Evolutionary conservation across 306 rosid genomes (phyloP).

Genomic region (Senna tora): DNA sequence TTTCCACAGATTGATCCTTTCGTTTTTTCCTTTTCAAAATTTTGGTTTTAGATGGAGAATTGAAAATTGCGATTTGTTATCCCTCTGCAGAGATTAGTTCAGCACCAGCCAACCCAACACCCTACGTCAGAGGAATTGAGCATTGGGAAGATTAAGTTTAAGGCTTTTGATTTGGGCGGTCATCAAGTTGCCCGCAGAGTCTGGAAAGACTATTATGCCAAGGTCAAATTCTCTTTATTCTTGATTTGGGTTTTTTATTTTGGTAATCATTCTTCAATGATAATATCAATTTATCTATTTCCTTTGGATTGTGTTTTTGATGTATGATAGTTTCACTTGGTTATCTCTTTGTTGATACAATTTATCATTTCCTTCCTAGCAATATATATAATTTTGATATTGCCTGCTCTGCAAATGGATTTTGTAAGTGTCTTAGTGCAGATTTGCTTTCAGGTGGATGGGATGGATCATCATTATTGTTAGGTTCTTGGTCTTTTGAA

Average conservation of each 20-base stretch:
- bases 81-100: slow-evolving; percentile 69
- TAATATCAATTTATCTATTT: background rate
- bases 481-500: slow-evolving; percentile 13
- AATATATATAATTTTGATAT: background rate
- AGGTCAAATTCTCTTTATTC: slow-evolving; percentile 44
- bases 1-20: background rate
- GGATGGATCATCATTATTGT: slow-evolving; percentile 6
- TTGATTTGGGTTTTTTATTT: background rate
- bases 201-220: slow-evolving; percentile 89
- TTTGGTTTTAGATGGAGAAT: background rate
- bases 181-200: slow-evolving; percentile 89
- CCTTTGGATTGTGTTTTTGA: slow-evolving; percentile 13
- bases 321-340: background rate
- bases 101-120: slow-evolving; percentile 88
- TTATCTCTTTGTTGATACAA: slow-evolving; percentile 13
- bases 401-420: slow-evolving; percentile 11
- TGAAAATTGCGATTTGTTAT: background rate
- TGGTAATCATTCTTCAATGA: slow-evolving; percentile 12
- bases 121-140: slow-evolving; percentile 90
- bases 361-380: background rate
- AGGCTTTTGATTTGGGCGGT: slow-evolving; percentile 93
- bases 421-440: background rate
- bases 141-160: slow-evolving; percentile 84
- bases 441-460: slow-evolving; percentile 28
- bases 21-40: too few species aligned